A percentile compares a stretch with the other conserved stretches of the same genome.
These are phyloP conservation scores for Epichloe coenophiala DNA, from an alignment of 2,329 filamentous ascomycete species.

Conservation along the genomic window DNA sequence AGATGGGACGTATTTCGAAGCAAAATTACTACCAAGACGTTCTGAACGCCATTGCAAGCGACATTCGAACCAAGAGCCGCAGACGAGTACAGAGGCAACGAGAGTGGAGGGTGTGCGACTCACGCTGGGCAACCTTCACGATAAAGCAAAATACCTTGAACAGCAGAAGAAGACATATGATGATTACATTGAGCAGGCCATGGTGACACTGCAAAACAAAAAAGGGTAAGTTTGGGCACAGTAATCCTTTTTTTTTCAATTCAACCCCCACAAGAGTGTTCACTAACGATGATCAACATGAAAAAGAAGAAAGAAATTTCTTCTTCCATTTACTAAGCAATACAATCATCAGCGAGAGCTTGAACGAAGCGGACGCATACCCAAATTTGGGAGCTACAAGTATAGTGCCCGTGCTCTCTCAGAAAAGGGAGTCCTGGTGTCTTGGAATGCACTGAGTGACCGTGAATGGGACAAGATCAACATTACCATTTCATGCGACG, in stretches of 20 bases:
- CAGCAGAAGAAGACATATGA: slow-evolving; percentile 96
- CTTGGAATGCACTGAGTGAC: slow-evolving; percentile 76
- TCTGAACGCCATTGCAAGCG: slow-evolving; percentile 90
- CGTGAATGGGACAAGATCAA: slow-evolving; percentile 84
- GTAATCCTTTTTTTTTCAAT: background rate
- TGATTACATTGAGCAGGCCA: slow-evolving; percentile 97
- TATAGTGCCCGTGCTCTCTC: slow-evolving; percentile 81
- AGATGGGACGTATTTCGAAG: slow-evolving; percentile 73
- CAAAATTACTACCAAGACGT: slow-evolving; percentile 94
- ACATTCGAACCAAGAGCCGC: slow-evolving; percentile 94
- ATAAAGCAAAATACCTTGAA: slow-evolving; percentile 85
- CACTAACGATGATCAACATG: background rate
- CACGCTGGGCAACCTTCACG: slow-evolving; percentile 61
- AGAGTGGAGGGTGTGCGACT: slow-evolving; percentile 75
- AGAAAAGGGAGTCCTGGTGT: slow-evolving; percentile 87
- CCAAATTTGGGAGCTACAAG: slow-evolving; percentile 96
- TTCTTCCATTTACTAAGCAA: slow-evolving; percentile 94
- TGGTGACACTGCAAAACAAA: slow-evolving; percentile 96
- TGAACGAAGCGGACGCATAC: slow-evolving; percentile 79
- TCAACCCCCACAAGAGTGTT: too few species aligned
- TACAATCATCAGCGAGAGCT: slow-evolving; percentile 98
- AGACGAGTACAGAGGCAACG: slow-evolving; percentile 81
- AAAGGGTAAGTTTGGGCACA: slow-evolving; percentile 55
- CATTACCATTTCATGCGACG: slow-evolving; percentile 84
- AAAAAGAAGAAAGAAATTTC: slow-evolving; percentile 70